phyloP scores from a whole-genome alignment of 148 eudicot species.

The Talinum fruticosum region DNA sequence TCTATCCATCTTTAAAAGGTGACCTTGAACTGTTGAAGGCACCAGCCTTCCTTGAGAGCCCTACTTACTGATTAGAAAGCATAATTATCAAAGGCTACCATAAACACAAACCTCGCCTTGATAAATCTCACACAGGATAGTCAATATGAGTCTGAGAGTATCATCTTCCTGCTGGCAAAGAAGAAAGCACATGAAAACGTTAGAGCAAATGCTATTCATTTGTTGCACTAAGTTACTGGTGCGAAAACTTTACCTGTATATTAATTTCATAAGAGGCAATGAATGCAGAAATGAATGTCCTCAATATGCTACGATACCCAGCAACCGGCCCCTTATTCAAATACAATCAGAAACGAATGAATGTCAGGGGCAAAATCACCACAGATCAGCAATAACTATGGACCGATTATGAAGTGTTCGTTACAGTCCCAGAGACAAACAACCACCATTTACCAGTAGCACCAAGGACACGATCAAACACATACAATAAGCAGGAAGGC shows the following conservation, averaged over 20 bases:
- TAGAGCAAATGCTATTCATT: not conserved
- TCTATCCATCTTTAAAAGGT: not conserved
- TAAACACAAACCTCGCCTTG: slow-evolving; percentile 77
- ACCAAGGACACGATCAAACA: not conserved
- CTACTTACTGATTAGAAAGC: not conserved
- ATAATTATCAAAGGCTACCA: slow-evolving; percentile 11
- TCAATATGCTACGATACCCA: slow-evolving; percentile 80
- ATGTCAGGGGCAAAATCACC: not conserved
- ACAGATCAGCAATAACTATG: not conserved
- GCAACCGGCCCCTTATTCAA: slow-evolving; percentile 65
- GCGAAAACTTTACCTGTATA: slow-evolving; percentile 53
- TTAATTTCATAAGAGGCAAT: slow-evolving; percentile 96
- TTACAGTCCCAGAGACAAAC: not conserved
- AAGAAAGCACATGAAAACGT: slow-evolving; percentile 6
- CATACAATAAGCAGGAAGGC: not conserved
- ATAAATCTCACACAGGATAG: slow-evolving; percentile 72
- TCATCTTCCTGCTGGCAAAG: slow-evolving; percentile 75
- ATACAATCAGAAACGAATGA: slow-evolving; percentile 2
- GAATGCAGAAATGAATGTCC: slow-evolving; percentile 86
- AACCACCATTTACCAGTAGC: not conserved
- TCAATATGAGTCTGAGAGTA: slow-evolving; percentile 60
- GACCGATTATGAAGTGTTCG: not conserved
- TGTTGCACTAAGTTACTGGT: not conserved
- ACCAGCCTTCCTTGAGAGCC: not conserved
- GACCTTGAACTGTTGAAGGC: not conserved